Percentiles rank a stretch among this genome's conserved stretches.
These are phyloP conservation scores for Cyberlindnera maritima DNA, from an alignment of 805 yeast genomes.

Conservation along the genomic window DNA sequence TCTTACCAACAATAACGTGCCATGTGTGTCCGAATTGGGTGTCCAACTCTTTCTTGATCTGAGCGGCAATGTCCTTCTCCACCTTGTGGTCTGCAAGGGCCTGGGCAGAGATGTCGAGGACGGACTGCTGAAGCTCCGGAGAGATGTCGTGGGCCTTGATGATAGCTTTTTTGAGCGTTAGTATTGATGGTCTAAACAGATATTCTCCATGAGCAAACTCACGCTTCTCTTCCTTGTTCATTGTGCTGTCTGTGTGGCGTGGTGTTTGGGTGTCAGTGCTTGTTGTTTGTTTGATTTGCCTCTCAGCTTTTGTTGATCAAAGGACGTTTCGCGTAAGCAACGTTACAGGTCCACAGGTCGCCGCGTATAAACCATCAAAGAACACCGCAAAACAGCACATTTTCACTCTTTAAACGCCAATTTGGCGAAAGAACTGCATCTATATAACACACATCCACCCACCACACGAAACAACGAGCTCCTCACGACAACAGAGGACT, in stretches of 20 bases:
- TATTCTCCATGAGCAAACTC: no score
- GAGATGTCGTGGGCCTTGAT: constrained; percentile 29
- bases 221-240: constrained; percentile 9
- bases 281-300: background rate
- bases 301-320: no score
- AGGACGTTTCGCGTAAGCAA: no score
- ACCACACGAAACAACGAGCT: no score
- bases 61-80: constrained; percentile 64
- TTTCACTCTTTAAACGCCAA: no score
- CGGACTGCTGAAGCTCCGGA: constrained; percentile 49
- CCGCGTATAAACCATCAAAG: no score
- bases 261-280: background rate
- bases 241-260: background rate
- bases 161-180: constrained; percentile 24
- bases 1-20: constrained; percentile 81
- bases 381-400: no score
- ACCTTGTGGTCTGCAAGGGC: constrained; percentile 43
- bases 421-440: no score
- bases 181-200: no score
- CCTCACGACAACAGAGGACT: no score
- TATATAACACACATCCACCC: no score
- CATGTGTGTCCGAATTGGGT: constrained; percentile 64
- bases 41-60: constrained; percentile 63
- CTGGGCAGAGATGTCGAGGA: constrained; percentile 44
- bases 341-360: no score